phyloP scores from a whole-genome alignment of 2,329 filamentous ascomycete species.

The Dactylellina haptotyla region DNA sequence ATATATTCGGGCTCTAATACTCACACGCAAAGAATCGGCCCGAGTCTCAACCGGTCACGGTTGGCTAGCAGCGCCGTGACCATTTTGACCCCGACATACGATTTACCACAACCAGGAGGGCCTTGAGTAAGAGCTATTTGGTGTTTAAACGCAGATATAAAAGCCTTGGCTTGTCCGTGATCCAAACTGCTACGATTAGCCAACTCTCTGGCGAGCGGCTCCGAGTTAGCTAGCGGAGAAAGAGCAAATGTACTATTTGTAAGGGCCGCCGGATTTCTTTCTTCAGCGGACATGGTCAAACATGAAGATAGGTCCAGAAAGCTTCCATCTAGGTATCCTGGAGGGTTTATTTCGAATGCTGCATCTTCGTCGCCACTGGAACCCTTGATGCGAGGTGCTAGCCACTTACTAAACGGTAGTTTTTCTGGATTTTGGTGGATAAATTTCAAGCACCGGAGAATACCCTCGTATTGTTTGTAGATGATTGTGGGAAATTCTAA shows the following conservation, averaged over 20 bases:
- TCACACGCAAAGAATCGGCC: constrained; percentile 66
- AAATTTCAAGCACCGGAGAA: constrained; percentile 58
- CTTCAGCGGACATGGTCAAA: background rate
- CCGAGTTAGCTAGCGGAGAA: background rate
- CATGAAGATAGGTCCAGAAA: constrained; percentile 19
- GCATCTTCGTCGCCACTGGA: background rate
- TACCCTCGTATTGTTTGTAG: constrained; percentile 58
- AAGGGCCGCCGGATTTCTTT: background rate
- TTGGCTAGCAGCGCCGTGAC: constrained; percentile 61
- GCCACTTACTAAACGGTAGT: constrained; percentile 58
- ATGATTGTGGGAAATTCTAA: constrained; percentile 60
- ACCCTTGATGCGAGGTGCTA: constrained; percentile 48
- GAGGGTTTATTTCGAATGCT: background rate
- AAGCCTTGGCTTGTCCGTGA: constrained; percentile 65
- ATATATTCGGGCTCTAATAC: constrained; percentile 9
- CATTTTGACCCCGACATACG: constrained; percentile 67
- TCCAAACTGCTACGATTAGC: constrained; percentile 66
- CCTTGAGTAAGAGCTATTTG: constrained; percentile 74
- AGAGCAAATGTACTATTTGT: background rate
- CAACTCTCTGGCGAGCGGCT: background rate
- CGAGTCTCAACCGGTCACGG: constrained; percentile 59
- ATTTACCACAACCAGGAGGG: constrained; percentile 76
- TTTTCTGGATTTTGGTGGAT: constrained; percentile 54
- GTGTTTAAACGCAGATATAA: constrained; percentile 67
- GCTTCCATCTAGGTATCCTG: background rate